Base-by-base conservation (phyloP, 768 basidiomycete species). In the Psilocybe subaeruginosa region DNA sequence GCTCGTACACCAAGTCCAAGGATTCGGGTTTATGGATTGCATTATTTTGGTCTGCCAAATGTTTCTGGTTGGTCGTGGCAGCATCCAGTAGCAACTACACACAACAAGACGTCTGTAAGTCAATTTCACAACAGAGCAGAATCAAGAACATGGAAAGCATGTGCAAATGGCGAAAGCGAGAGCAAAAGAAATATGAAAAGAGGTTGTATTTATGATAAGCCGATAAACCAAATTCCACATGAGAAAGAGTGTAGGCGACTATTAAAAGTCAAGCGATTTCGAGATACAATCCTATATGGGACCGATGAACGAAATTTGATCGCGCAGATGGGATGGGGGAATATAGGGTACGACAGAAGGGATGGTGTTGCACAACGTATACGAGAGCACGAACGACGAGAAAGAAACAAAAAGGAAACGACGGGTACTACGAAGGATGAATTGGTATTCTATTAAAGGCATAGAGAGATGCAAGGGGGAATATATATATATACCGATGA, bases 331-430 rank as follows among this genome's bases (percentile, higher is more conserved):
- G 68, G 65, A 66, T 58, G 35, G 37, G 52, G 57, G 46, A 19
- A 29, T 43, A 61, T 47, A 61, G 47, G 31, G 54, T 43, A 61
- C 51, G 59, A 60, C 19, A 61, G 59, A 59, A 59, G 41, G 55
- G 64, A 43, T 65, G 58, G 66, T 68, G 70, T 71, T 64, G 76
- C 76, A 78, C 73, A 73, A 73, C 71, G 72, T 74, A 69, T 77
- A 80, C 76, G 78, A 78, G 73, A 75, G 74, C 69, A 72, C 65
- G 68, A 66, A 73, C 68, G 70, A 74, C 52, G 65, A 65, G 51
- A 59, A 58, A 54, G 52, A 60, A 60, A 64, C 52, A 55, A 61
- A 61, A 14, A 46, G 47, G 47, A 56, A 51, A 49, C 56, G 48
- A 43, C 41, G 17, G 14, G 41, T 43, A 43, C 41, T 43, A 43